Base-by-base conservation (phyloP, 257 asterid genomes). In the Verbascum thapsus region DNA sequence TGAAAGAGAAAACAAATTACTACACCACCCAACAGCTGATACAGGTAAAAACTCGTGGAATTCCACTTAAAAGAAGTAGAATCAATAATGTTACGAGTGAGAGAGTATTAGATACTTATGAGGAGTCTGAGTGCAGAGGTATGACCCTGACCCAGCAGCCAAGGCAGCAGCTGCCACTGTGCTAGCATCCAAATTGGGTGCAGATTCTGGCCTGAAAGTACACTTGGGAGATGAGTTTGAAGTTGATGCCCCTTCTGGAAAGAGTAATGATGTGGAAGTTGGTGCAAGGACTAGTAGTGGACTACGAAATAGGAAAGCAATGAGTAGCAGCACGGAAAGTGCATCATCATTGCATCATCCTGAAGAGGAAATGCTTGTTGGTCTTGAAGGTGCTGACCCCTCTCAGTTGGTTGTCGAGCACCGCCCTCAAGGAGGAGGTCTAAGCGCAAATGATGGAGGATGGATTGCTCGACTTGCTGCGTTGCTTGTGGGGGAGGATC, bases 1-100 rank as follows among this genome's bases (percentile, higher is more conserved):
- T 91, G 60, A 91, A 91, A 76, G 98, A 91, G 85, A 88, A 76
- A 75, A 81, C 97, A 38, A 91, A 91, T 66, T 91, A 83, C 80
- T 91, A 91, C 74, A 68, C 56, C 2, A 88, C 96, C 11, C 98
- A 88, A 77, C 97, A 86, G 76, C 80, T 91, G 56, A 91, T 91
- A 75, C 95, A 91, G 96, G 97, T 91, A 72, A n/a, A n/a, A n/a
- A n/a, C n/a, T n/a, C n/a, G n/a, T n/a, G n/a, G n/a, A n/a, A n/a
- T n/a, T n/a, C n/a, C n/a, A n/a, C n/a, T n/a, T n/a, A n/a, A n/a
- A n/a, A n/a, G n/a, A n/a, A n/a, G n/a, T n/a, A n/a, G n/a, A n/a
- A n/a, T n/a, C n/a, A n/a, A n/a, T n/a, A n/a, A n/a, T n/a, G n/a
- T n/a, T n/a, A n/a, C n/a, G n/a, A n/a, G n/a, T n/a, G n/a, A n/a